phyloP scores from a whole-genome alignment of 306 rosid species.

The Cicer bijugum region DNA sequence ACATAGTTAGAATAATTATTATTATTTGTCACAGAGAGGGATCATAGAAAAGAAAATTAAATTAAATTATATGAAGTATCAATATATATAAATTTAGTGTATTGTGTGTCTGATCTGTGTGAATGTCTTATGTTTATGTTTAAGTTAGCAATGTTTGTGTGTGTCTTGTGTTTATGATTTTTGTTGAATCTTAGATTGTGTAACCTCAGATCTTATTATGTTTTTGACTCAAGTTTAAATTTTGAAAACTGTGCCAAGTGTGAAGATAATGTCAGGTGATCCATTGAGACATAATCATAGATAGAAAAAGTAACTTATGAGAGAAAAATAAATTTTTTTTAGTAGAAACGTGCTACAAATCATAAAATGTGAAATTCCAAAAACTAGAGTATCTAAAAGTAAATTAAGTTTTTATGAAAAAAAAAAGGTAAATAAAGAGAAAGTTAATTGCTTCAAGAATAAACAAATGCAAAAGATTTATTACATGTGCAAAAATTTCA shows the following conservation, averaged over 20 bases:
- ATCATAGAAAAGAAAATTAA: background rate
- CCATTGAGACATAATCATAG: slow-evolving; percentile 27
- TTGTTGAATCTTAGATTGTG: slow-evolving; percentile 5
- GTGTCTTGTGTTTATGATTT: background rate
- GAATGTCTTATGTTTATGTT: background rate
- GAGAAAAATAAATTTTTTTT: background rate
- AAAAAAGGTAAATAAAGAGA: background rate
- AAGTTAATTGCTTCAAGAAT: slow-evolving; percentile 34
- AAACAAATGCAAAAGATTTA: background rate
- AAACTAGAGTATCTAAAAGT: slow-evolving; percentile 13
- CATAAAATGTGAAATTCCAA: slow-evolving; percentile 29
- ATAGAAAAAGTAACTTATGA: slow-evolving; percentile 10
- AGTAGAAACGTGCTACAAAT: slow-evolving; percentile 12
- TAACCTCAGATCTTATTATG: background rate
- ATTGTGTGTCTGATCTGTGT: background rate
- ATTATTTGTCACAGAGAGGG: background rate
- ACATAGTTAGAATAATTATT: too few species aligned
- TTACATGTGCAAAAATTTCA: background rate
- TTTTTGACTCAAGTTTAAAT: slow-evolving; percentile 18
- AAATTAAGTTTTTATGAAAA: too few species aligned
- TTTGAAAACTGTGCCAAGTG: slow-evolving; percentile 8
- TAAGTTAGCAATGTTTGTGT: background rate
- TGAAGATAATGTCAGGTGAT: slow-evolving; percentile 26
- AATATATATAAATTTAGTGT: background rate
- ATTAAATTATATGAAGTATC: background rate